phyloP scores from a whole-genome alignment of 495 filamentous ascomycete genomes.

The Geoglossum glabrum region DNA sequence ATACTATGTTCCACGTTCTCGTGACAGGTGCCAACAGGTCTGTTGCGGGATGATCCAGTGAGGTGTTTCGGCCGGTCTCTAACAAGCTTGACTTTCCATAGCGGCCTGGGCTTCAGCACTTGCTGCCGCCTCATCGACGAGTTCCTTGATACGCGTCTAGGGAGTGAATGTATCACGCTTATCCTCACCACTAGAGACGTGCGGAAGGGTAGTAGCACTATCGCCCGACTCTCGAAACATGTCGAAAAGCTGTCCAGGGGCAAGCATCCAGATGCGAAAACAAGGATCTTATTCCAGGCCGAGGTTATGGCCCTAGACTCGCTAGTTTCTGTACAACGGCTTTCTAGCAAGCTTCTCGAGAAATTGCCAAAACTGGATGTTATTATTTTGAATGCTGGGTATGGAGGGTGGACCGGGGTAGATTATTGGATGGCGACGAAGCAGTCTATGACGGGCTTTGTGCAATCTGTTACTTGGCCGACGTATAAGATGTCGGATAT shows the following conservation, averaged over 20 bases:
- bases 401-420: slow-evolving; percentile 69
- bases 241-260: slow-evolving; percentile 23
- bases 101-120: slow-evolving; percentile 77
- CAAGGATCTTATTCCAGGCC: slow-evolving; percentile 25
- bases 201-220: slow-evolving; percentile 38
- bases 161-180: slow-evolving; percentile 38
- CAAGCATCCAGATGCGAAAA: slow-evolving; percentile 22
- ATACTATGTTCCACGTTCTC: slow-evolving; percentile 24
- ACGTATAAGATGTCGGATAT: slow-evolving; percentile 42
- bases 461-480: slow-evolving; percentile 58
- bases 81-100: slow-evolving; percentile 20
- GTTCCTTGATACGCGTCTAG: slow-evolving; percentile 49
- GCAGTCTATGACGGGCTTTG: slow-evolving; percentile 39
- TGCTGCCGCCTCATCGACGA: slow-evolving; percentile 79
- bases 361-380: slow-evolving; percentile 51
- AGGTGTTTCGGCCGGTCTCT: too few species aligned
- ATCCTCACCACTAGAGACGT: slow-evolving; percentile 44
- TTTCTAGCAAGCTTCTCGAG: slow-evolving; percentile 26
- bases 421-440: slow-evolving; percentile 45
- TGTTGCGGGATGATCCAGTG: too few species aligned
- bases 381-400: slow-evolving; percentile 71
- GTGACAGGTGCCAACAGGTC: slow-evolving; percentile 63
- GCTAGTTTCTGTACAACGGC: slow-evolving; percentile 31
- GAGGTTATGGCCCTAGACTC: slow-evolving; percentile 33
- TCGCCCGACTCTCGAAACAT: slow-evolving; percentile 31